A percentile compares a stretch with the other conserved stretches of the same genome.
Evolutionary conservation across 2,329 filamentous ascomycete species (phyloP).

Genomic region (Ceratocystis colombiana): DNA sequence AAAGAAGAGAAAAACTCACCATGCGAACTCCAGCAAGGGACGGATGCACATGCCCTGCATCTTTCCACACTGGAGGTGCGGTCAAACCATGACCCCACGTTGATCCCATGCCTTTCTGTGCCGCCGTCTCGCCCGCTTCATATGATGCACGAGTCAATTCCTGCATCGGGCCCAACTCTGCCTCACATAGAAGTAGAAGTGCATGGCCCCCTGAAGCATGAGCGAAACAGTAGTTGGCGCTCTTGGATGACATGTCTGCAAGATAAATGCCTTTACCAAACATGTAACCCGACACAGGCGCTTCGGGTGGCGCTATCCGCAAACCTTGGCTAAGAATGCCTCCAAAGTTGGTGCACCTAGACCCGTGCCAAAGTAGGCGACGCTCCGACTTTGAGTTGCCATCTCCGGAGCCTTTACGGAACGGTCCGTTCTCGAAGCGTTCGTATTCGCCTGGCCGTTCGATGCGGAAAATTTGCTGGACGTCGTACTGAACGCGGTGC

Average conservation of each 20-base stretch:
- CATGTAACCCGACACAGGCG: constrained; percentile 72
- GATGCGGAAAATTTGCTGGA: constrained; percentile 74
- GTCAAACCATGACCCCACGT: constrained; percentile 61
- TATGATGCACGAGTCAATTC: constrained; percentile 47
- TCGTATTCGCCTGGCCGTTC: constrained; percentile 61
- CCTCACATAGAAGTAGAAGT: constrained; percentile 73
- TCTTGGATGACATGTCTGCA: constrained; percentile 75
- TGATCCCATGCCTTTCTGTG: constrained; percentile 48
- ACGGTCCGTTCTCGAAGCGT: constrained; percentile 46
- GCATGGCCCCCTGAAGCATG: constrained; percentile 56
- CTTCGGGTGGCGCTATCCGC: constrained; percentile 79
- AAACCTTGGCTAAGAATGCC: constrained; percentile 81
- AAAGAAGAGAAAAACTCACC: constrained; percentile 37
- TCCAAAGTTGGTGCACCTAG: constrained; percentile 71
- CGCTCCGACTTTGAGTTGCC: constrained; percentile 45
- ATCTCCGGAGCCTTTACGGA: constrained; percentile 34
- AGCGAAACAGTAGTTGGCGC: constrained; percentile 63
- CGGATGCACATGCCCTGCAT: constrained; percentile 56
- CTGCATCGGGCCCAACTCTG: constrained; percentile 61
- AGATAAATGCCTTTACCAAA: constrained; percentile 87
- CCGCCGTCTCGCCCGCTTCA: constrained; percentile 54
- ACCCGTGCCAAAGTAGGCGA: constrained; percentile 79
- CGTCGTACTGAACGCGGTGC: constrained; percentile 49
- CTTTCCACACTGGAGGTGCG: constrained; percentile 62
- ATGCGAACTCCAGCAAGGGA: constrained; percentile 59